Percentiles rank a stretch among this genome's conserved stretches.
Conservation (phyloP, 129 eudicot genomes). For the Arctium lappa region DNA sequence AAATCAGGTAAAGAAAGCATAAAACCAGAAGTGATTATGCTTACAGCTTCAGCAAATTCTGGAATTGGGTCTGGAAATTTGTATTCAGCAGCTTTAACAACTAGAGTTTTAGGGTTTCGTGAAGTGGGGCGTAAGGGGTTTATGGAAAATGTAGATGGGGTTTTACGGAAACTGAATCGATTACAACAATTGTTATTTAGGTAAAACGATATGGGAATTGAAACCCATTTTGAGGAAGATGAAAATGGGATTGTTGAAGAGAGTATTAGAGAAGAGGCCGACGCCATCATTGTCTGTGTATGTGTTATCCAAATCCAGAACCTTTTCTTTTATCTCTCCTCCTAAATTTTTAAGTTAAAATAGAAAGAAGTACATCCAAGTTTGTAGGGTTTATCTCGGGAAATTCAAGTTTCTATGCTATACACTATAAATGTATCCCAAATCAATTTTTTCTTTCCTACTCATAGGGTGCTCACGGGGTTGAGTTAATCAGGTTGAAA, state of each 20-base stretch:
- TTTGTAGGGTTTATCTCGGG: background rate
- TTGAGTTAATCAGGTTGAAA: too few relatives aligned
- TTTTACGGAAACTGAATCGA: slow-evolving; percentile 16
- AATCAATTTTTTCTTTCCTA: too few relatives aligned
- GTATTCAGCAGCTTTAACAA: slow-evolving; percentile 82
- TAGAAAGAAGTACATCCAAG: background rate
- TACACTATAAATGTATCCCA: too few relatives aligned
- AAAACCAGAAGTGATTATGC: slow-evolving; percentile 1
- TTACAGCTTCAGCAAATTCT: slow-evolving; percentile 82
- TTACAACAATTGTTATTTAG: background rate
- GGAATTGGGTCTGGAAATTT: slow-evolving; percentile 98
- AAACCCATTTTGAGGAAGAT: slow-evolving; percentile 25
- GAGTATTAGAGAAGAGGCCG: slow-evolving; percentile 27
- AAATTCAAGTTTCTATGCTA: background rate
- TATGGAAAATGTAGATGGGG: background rate
- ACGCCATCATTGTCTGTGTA: slow-evolving; percentile 23
- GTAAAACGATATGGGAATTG: slow-evolving; percentile 17
- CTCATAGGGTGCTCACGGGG: too few relatives aligned
- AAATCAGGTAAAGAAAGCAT: background rate
- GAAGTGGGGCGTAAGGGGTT: slow-evolving; percentile 28
- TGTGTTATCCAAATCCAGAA: slow-evolving; percentile 21
- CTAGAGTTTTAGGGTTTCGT: slow-evolving; percentile 43
- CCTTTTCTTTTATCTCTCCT: background rate
- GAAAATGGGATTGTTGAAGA: slow-evolving; percentile 23
- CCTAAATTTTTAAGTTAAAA: background rate